Conservation (phyloP, 345 rosid genomes). For the Melaleuca alternifolia region DNA sequence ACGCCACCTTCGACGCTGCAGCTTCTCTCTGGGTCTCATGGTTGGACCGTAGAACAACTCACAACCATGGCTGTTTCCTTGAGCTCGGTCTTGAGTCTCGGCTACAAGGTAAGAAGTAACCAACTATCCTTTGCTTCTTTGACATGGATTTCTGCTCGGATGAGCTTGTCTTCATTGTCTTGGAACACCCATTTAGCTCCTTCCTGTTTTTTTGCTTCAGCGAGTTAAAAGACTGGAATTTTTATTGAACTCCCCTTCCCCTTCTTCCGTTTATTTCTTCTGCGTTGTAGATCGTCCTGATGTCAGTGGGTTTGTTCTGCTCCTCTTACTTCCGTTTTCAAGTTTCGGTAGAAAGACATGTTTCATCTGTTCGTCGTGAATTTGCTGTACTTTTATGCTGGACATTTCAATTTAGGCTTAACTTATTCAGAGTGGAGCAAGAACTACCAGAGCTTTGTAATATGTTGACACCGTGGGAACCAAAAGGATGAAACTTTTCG, state of each 20-base stretch:
- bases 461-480: background rate
- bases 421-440: background rate
- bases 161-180: background rate
- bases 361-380: background rate
- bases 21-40: background rate
- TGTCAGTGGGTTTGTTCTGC: background rate
- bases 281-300: background rate
- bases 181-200: background rate
- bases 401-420: background rate
- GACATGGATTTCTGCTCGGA: background rate
- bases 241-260: background rate
- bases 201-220: background rate
- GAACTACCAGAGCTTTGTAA: background rate
- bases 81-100: constrained; percentile 23
- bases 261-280: background rate
- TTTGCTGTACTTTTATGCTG: background rate
- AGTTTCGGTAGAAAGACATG: background rate
- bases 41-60: constrained; percentile 1
- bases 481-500: background rate
- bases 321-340: background rate
- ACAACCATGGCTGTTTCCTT: constrained; percentile 24
- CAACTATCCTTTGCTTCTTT: background rate
- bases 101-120: constrained; percentile 8
- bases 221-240: background rate
- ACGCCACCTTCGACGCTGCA: background rate